phyloP scores from a whole-genome alignment of 2,329 filamentous ascomycete genomes.

The Corynespora cassiicola region DNA sequence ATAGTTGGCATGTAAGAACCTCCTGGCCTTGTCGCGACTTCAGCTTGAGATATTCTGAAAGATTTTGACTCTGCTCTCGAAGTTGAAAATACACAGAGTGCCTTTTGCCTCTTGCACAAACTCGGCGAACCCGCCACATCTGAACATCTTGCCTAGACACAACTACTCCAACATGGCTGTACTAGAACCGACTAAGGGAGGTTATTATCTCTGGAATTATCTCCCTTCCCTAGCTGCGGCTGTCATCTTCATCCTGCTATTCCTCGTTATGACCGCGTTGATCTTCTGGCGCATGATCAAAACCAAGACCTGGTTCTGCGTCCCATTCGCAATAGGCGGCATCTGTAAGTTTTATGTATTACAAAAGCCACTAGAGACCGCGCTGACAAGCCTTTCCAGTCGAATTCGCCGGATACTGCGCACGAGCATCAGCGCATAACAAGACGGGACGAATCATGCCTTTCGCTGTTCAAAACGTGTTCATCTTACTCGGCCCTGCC shows the following conservation, averaged over 20 bases:
- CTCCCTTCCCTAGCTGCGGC: slow-evolving; percentile 53
- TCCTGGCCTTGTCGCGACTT: too few relatives aligned
- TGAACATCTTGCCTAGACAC: too few relatives aligned
- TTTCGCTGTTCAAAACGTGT: slow-evolving; percentile 49
- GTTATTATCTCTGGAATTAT: slow-evolving; percentile 39
- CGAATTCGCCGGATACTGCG: slow-evolving; percentile 58
- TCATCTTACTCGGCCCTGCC: slow-evolving; percentile 52
- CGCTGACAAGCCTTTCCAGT: slow-evolving; percentile 39
- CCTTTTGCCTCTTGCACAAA: too few relatives aligned
- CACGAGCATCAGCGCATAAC: slow-evolving; percentile 47
- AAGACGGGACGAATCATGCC: slow-evolving; percentile 42
- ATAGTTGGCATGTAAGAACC: too few relatives aligned
- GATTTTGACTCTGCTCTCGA: too few relatives aligned
- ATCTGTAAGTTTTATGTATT: slow-evolving; percentile 46
- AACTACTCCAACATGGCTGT: too few relatives aligned
- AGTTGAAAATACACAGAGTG: too few relatives aligned
- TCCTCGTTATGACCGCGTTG: slow-evolving; percentile 43
- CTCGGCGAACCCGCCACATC: too few relatives aligned
- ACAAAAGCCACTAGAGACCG: background rate
- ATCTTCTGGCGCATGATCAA: slow-evolving; percentile 14
- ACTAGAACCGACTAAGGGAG: slow-evolving; percentile 1
- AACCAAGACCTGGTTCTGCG: slow-evolving; percentile 55
- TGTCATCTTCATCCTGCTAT: slow-evolving; percentile 55
- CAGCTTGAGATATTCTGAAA: too few relatives aligned
- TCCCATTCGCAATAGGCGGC: slow-evolving; percentile 58